Conservation (phyloP, 2,329 filamentous ascomycete genomes). For the Talaromyces sp. region DNA sequence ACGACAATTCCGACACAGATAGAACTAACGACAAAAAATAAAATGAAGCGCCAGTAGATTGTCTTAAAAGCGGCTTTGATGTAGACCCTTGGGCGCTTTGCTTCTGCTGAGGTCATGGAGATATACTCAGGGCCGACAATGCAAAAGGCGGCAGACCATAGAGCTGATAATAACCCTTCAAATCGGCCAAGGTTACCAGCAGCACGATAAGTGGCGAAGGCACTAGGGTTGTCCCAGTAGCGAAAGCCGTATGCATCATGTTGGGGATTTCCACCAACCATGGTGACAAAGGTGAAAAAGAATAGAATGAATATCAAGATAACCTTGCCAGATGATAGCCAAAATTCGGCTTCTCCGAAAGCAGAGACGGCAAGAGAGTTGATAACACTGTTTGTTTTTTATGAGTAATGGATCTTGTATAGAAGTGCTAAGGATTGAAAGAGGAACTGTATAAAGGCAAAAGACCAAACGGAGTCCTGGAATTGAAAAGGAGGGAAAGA, state of each 20-base stretch:
- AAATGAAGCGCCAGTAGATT: slow-evolving; percentile 73
- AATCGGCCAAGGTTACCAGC: slow-evolving; percentile 52
- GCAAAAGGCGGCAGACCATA: slow-evolving; percentile 11
- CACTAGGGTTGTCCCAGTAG: slow-evolving; percentile 61
- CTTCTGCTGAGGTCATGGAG: slow-evolving; percentile 63
- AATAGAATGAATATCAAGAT: slow-evolving; percentile 36
- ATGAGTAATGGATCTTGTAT: background rate
- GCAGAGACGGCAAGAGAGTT: slow-evolving; percentile 48
- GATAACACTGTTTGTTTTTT: slow-evolving; percentile 17
- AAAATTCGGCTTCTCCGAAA: slow-evolving; percentile 53
- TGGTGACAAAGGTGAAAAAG: slow-evolving; percentile 69
- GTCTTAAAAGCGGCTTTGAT: slow-evolving; percentile 73
- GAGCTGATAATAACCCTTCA: slow-evolving; percentile 35
- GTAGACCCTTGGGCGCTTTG: slow-evolving; percentile 65
- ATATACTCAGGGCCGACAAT: slow-evolving; percentile 68
- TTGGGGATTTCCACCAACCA: slow-evolving; percentile 76
- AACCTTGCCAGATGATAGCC: slow-evolving; percentile 48
- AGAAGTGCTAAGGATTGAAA: no score
- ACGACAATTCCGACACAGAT: slow-evolving; percentile 70
- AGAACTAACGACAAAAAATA: slow-evolving; percentile 72
- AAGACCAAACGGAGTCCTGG: no score
- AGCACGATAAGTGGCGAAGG: slow-evolving; percentile 66
- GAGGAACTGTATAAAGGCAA: no score
- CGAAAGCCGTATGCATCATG: slow-evolving; percentile 71
- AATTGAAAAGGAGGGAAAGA: no score